phyloP scores from a whole-genome alignment of 345 rosid genomes.

The Euphorbia pulcherrima region DNA sequence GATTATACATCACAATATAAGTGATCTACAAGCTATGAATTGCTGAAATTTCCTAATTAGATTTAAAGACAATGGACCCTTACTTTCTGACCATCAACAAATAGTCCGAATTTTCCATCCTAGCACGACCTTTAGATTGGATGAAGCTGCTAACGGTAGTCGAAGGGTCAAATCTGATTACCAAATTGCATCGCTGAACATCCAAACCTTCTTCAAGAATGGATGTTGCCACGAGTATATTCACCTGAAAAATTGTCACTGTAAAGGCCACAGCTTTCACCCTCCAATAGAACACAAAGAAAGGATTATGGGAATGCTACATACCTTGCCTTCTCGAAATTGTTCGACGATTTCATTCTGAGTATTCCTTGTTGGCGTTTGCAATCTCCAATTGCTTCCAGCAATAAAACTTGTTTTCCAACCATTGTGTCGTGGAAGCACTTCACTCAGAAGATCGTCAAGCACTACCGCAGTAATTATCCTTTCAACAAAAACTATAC shows the following conservation, averaged over 20 bases:
- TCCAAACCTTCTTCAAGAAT: slow-evolving; percentile 96
- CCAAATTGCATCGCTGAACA: slow-evolving; percentile 84
- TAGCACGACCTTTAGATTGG: slow-evolving; percentile 97
- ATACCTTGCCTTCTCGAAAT: slow-evolving; percentile 72
- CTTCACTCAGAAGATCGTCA: slow-evolving; percentile 45
- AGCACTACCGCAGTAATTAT: slow-evolving; percentile 62
- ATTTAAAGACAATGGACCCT: neutral
- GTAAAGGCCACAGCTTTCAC: neutral
- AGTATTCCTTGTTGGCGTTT: slow-evolving; percentile 51
- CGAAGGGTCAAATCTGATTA: slow-evolving; percentile 81
- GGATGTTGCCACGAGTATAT: slow-evolving; percentile 85
- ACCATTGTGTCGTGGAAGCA: slow-evolving; percentile 48
- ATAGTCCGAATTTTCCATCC: slow-evolving; percentile 78
- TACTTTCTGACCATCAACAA: slow-evolving; percentile 73
- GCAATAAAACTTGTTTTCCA: slow-evolving; percentile 72
- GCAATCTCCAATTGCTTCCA: slow-evolving; percentile 58
- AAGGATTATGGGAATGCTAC: neutral
- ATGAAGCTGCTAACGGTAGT: slow-evolving; percentile 80
- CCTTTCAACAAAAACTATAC: slow-evolving; percentile 80
- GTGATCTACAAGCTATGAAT: neutral
- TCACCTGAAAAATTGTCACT: slow-evolving; percentile 46
- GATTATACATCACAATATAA: neutral
- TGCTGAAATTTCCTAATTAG: neutral
- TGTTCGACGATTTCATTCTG: slow-evolving; percentile 78
- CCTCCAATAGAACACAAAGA: neutral